Base-by-base conservation (phyloP, 2,329 filamentous ascomycete genomes). In the Colletotrichum filicis region DNA sequence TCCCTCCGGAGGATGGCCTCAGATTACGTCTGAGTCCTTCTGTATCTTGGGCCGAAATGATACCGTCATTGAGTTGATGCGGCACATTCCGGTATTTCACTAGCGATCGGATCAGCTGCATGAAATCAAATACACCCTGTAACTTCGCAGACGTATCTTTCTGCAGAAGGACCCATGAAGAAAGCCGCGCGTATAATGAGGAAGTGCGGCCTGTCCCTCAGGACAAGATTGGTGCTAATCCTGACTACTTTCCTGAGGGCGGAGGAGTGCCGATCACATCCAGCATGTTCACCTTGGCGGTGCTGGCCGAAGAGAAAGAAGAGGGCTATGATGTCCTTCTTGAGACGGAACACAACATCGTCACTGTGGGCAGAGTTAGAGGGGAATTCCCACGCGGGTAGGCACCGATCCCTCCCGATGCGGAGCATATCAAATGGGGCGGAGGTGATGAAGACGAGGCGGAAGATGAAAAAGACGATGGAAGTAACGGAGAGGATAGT, bases 41-140 rank as follows among this genome's bases (percentile, higher is more conserved):
- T 67, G 55, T 35, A 52, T 49, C 16, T 66, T 71, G 24, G 32
- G 71, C 35, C 62, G 46, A 19, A 68, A 59, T 58, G 66, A 75
- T 28, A 52, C 22, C 22, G 67, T 68, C 52, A 62, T 75, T 16
- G 68, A 75, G n/a, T 59, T 76, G 2, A 28, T 75, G n/a, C 65
- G 72, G 16, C 73, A 75, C 52, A 42, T 76, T 5, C 74, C 74
- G 2, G 2, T 75, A 75, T 62, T 42, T 60, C 37, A 61, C n/a
- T 14, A 24, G n/a, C n/a, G 24, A 55, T 26, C 22, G n/a, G 8
- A 26, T n/a, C 4, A 46, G 5, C 6, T 24, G 16, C 24, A 55
- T 55, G 52, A 26, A 26, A 55, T 19, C n/a, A 26, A 55, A 22
- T 24, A 55, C 52, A 0, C 52, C 52, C 4, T 11, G 11, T 26